phyloP scores from a whole-genome alignment of 2,329 filamentous ascomycete genomes.

The Exophiala viscosa region DNA sequence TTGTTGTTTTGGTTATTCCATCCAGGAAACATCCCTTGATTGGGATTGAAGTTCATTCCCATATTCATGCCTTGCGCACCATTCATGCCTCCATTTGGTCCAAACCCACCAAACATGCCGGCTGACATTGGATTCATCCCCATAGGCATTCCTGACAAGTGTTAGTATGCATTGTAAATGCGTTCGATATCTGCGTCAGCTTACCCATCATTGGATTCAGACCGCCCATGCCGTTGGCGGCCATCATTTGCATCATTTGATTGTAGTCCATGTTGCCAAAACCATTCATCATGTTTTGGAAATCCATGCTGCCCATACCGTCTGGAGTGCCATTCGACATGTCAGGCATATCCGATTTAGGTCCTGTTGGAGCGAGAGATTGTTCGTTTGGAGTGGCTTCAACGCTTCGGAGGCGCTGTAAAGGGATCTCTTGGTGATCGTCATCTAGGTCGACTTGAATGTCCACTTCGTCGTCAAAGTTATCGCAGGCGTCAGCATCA shows the following conservation, averaged over 20 bases:
- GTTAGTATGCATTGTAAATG: conserved; percentile 26
- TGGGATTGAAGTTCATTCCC: conserved; percentile 58
- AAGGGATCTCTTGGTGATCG: conserved; percentile 19
- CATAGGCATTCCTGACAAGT: conserved; percentile 68
- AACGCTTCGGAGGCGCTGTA: conserved; percentile 7
- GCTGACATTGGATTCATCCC: conserved; percentile 48
- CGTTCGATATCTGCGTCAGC: conserved; percentile 33
- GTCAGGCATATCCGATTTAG: conserved; percentile 10
- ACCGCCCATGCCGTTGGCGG: conserved; percentile 41
- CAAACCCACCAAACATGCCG: conserved; percentile 49
- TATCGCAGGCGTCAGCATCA: conserved; percentile 12
- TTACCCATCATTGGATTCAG: conserved; percentile 69
- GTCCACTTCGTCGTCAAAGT: conserved; percentile 26
- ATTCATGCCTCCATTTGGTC: conserved; percentile 72
- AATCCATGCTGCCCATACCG: conserved; percentile 37
- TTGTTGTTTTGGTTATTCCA: conserved; percentile 71
- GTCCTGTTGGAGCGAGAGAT: conserved; percentile 3
- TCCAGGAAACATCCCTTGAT: conserved; percentile 66
- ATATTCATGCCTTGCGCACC: conserved; percentile 80
- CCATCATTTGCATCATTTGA: conserved; percentile 66
- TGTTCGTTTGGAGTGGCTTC: conserved; percentile 15
- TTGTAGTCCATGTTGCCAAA: conserved; percentile 63
- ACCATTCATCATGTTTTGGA: conserved; percentile 49
- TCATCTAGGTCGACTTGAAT: conserved; percentile 28
- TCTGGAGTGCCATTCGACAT: background rate